Conservation (phyloP, 192 early-diverging fungal species). For the Pilaira anomala region DNA sequence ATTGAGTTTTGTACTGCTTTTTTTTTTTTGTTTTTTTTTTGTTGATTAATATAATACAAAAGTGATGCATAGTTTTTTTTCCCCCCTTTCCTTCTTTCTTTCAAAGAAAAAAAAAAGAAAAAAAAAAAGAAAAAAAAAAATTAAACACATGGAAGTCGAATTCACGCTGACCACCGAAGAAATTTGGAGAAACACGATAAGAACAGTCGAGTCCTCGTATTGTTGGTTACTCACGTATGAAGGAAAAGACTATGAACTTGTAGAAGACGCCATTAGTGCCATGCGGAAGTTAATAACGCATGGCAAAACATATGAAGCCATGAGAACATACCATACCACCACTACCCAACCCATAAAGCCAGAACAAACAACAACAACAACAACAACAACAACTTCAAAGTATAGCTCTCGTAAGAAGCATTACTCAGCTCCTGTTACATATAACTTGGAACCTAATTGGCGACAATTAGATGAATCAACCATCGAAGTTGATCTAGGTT, state of each 20-base stretch:
- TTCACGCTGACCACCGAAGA: background rate
- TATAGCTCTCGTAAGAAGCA: background rate
- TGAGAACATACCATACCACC: slow-evolving; percentile 10
- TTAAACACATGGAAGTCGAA: background rate
- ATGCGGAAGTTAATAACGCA: slow-evolving; percentile 4
- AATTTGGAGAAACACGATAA: slow-evolving; percentile 9
- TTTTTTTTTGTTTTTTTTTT: no score
- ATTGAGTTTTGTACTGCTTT: no score
- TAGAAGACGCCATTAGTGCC: slow-evolving; percentile 3
- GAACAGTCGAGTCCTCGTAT: slow-evolving; percentile 4
- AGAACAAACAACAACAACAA: background rate
- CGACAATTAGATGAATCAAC: background rate
- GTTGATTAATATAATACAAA: no score
- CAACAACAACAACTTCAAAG: background rate
- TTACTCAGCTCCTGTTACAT: background rate
- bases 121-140: no score
- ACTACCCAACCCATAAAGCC: background rate
- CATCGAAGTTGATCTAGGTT: background rate
- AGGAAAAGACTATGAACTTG: background rate
- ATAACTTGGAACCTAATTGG: slow-evolving; percentile 13
- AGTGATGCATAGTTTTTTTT: no score
- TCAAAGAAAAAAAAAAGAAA: no score
- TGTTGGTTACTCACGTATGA: slow-evolving; percentile 13
- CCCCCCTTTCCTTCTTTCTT: no score
- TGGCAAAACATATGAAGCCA: slow-evolving; percentile 10